Evolutionary conservation across 192 early-diverging fungal species (phyloP).

Genomic region (Mortierella claussenii): DNA sequence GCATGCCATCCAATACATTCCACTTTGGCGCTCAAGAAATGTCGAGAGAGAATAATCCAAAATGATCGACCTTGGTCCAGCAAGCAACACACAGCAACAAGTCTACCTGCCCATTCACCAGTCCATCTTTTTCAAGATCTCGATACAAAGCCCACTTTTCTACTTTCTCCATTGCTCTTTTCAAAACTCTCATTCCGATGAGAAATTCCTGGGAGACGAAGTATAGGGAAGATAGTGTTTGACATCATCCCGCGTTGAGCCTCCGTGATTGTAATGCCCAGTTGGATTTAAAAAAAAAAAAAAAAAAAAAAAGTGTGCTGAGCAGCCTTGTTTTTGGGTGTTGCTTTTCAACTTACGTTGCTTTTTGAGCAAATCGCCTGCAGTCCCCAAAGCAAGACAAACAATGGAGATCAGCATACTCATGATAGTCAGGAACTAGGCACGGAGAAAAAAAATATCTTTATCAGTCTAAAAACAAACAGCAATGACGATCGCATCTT

Average conservation of each 20-base stretch:
- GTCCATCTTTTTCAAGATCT: too few relatives aligned
- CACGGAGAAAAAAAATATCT: background rate
- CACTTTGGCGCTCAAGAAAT: too few relatives aligned
- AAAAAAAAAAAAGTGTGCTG: too few relatives aligned
- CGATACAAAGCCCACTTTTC: too few relatives aligned
- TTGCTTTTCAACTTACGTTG: constrained; percentile 2
- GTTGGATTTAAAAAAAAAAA: background rate
- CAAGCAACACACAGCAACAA: too few relatives aligned
- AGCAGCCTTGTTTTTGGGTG: background rate
- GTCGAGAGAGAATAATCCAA: too few relatives aligned
- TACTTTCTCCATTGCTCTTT: too few relatives aligned
- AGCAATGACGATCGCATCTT: background rate
- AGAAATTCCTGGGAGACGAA: background rate
- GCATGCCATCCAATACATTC: too few relatives aligned
- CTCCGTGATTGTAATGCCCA: background rate
- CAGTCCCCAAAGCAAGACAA: constrained; percentile 2
- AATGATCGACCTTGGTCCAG: too few relatives aligned
- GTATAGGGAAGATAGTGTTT: background rate
- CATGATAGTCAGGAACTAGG: constrained; percentile 29
- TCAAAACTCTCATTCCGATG: too few relatives aligned
- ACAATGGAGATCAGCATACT: constrained; percentile 20
- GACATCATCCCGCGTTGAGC: too few relatives aligned
- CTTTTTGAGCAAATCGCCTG: constrained; percentile 2
- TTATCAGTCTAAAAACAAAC: background rate
- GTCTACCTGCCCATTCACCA: too few relatives aligned